Evolutionary conservation across 2,329 filamentous ascomycete genomes (phyloP), one percentile per base, ranked within the genome.

Genomic region (Geosmithia flava): DNA sequence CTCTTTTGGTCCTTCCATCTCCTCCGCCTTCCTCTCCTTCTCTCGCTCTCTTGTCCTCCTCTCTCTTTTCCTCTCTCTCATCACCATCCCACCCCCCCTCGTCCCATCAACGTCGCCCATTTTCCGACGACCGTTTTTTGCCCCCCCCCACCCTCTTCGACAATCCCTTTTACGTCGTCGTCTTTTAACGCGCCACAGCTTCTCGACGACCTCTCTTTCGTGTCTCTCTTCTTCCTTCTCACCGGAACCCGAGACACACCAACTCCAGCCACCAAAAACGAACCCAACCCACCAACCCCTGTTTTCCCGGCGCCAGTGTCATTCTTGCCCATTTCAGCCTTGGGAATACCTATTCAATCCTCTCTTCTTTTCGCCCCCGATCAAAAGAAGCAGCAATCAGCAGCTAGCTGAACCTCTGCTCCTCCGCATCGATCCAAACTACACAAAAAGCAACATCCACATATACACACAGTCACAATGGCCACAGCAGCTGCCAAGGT

Each of bases 401-500:
- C 33, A 37, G 33, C 33, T 3, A 37, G 33, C 33, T 13, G 33
- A 37, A 16, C 33, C 13, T 13, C 33, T 37, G 15, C 15, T 37
- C 33, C 11, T 37, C 33, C 33, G n/a, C n/a, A 6, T 37, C 33
- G 33, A 37, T 37, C 33, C 15, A 5, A 16, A 3, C 33, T 16
- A 37, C 33, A 13, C 33, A 37, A 37, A 37, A 37, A 5, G 15
- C 33, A 37, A 37, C 33, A 37, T 37, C 4, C 23, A 27, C 23
- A 27, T 8, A 59, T 56, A 59, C 64, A 64, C 17, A 23, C 48
- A 43, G 29, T 27, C 41, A 33, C 48, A 43, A 49, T 49, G 62
- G 62, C 62, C 51, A 50, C 62, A 49, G 60, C 61, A 52, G 63
- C 61, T 52, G 64, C 33, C 33, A 37, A 37, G 33, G 33, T 37